phyloP scores from a whole-genome alignment of 164 flowering plant genomes.

The Nymphaea colorata region DNA sequence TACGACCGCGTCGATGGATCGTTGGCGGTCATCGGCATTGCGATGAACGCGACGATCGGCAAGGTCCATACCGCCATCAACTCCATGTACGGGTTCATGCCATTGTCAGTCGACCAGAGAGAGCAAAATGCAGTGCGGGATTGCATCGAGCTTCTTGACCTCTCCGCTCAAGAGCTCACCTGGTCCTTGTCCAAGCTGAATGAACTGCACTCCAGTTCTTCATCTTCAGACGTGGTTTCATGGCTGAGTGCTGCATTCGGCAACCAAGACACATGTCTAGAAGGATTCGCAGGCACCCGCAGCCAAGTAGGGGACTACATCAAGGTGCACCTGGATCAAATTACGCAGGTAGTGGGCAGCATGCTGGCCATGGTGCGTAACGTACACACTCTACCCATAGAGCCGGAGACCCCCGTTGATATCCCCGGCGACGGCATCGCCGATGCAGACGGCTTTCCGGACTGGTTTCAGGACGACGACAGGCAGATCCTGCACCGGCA shows the following conservation, averaged over 20 bases:
- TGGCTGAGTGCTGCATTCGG: constrained; percentile 91
- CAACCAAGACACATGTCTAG: constrained; percentile 90
- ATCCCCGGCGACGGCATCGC: neutral
- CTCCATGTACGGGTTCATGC: constrained; percentile 34
- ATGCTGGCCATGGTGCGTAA: constrained; percentile 48
- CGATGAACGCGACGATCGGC: constrained; percentile 33
- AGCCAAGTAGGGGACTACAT: constrained; percentile 35
- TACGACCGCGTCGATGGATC: constrained; percentile 7
- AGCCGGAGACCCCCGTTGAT: constrained; percentile 10
- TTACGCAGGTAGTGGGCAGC: constrained; percentile 64
- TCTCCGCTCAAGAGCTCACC: constrained; percentile 64
- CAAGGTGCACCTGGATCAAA: constrained; percentile 54
- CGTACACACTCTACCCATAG: constrained; percentile 35
- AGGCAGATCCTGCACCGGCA: constrained; percentile 18
- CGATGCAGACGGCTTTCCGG: constrained; percentile 22
- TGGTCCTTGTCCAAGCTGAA: constrained; percentile 64
- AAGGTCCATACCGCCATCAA: constrained; percentile 40
- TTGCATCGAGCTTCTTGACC: constrained; percentile 77
- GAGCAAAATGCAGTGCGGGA: constrained; percentile 71
- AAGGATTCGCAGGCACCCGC: constrained; percentile 80
- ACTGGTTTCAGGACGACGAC: constrained; percentile 54
- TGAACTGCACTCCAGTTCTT: constrained; percentile 28
- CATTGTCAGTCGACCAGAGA: constrained; percentile 41
- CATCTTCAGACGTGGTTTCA: constrained; percentile 50
- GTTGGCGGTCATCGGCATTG: constrained; percentile 41